A percentile compares a stretch with the other conserved stretches of the same genome.
Conservation (phyloP, 2,329 filamentous ascomycete genomes). For the Hirsutella rhossiliensis region DNA sequence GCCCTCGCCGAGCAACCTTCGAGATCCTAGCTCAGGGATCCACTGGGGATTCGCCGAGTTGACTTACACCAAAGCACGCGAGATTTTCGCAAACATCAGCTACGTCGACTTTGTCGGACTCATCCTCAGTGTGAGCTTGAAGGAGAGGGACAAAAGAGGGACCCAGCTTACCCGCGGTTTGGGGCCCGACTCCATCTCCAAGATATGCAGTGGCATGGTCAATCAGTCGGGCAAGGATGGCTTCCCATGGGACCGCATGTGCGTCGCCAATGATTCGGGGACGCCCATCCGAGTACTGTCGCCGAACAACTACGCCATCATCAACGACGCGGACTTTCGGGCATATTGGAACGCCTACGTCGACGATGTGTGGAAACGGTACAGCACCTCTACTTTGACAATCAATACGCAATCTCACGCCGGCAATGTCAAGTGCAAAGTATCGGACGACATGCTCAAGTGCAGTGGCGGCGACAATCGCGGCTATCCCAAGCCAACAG, state of each 20-base stretch:
- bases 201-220: conserved; percentile 28
- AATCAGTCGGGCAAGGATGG: conserved; percentile 25
- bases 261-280: conserved; percentile 23
- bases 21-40: conserved; percentile 28
- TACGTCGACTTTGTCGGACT: conserved; percentile 40
- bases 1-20: conserved; percentile 30
- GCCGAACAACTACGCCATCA: conserved; percentile 26
- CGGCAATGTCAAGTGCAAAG: conserved; percentile 27
- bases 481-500: conserved; percentile 28
- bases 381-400: conserved; percentile 21
- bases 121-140: conserved; percentile 35
- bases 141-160: conserved; percentile 14
- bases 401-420: conserved; percentile 29
- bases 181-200: conserved; percentile 17
- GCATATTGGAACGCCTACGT: conserved; percentile 33
- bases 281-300: conserved; percentile 30
- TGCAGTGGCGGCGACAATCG: conserved; percentile 29
- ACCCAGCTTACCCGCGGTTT: conserved; percentile 29
- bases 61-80: conserved; percentile 24
- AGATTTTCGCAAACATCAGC: conserved; percentile 34
- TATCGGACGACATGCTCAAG: conserved; percentile 19
- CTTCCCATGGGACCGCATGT: conserved; percentile 31
- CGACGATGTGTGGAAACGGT: conserved; percentile 32
- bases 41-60: conserved; percentile 40
- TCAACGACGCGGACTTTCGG: conserved; percentile 21